A percentile compares a stretch with the other conserved stretches of the same genome.
Conservation (phyloP, 805 yeast species). For the Metschnikowia aberdeeniae region DNA sequence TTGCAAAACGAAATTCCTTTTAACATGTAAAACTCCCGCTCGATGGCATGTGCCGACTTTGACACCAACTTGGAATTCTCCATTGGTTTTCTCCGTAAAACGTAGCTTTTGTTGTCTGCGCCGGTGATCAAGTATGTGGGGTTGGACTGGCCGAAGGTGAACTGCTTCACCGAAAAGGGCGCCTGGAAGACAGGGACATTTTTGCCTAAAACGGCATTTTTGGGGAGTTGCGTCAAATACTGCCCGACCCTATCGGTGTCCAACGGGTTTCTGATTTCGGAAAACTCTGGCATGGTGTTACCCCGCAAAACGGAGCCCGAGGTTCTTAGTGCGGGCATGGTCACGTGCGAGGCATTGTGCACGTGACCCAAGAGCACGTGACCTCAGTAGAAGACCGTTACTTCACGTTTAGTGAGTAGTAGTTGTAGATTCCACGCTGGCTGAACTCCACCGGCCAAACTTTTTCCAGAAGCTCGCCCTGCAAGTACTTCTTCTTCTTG, state of each 20-base stretch:
- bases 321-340: background rate
- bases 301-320: background rate
- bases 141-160: conserved; percentile 60
- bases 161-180: conserved; percentile 41
- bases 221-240: conserved; percentile 20
- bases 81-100: conserved; percentile 55
- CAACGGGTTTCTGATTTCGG: conserved; percentile 34
- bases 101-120: conserved; percentile 36
- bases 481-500: conserved; percentile 28
- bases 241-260: conserved; percentile 22
- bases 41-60: conserved; percentile 59
- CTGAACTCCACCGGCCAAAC: conserved; percentile 53
- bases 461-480: conserved; percentile 29
- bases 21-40: conserved; percentile 53
- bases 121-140: conserved; percentile 55
- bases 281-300: conserved; percentile 19
- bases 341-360: too few relatives aligned
- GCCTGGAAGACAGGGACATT: conserved; percentile 13
- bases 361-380: too few relatives aligned
- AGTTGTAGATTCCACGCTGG: conserved; percentile 54
- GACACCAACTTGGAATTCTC: conserved; percentile 47
- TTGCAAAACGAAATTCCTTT: conserved; percentile 32
- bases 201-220: conserved; percentile 22
- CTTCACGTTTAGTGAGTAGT: conserved; percentile 49
- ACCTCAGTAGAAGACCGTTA: background rate